Evolutionary conservation across 345 rosid species (phyloP).

Genomic region (Citrus sp.): DNA sequence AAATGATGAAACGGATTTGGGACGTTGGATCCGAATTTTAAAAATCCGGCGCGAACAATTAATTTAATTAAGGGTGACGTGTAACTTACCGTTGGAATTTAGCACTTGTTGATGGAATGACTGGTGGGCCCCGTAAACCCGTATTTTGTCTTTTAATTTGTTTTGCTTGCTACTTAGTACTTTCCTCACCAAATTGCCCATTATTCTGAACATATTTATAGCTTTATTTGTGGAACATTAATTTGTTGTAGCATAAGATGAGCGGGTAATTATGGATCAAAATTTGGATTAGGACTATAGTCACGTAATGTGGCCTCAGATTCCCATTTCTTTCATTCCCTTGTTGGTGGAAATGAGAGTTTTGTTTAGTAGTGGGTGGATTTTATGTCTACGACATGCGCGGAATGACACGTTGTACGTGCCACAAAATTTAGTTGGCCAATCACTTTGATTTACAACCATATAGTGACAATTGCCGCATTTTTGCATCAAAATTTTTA

Average conservation of each 20-base stretch:
- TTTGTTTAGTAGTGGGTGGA: slow-evolving; percentile 13
- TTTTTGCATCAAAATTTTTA: neutral
- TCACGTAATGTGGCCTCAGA: slow-evolving; percentile 13
- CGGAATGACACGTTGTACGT: slow-evolving; percentile 20
- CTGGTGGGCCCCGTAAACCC: slow-evolving; percentile 28
- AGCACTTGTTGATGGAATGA: slow-evolving; percentile 38
- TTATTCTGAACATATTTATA: slow-evolving; percentile 12
- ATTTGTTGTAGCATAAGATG: slow-evolving; percentile 7
- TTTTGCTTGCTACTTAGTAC: slow-evolving; percentile 11
- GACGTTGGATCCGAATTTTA: slow-evolving; percentile 15
- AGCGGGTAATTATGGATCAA: neutral
- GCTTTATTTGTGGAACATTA: slow-evolving; percentile 12
- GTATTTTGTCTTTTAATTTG: slow-evolving; percentile 32
- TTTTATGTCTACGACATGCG: neutral
- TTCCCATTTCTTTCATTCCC: slow-evolving; percentile 21
- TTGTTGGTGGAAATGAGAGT: neutral
- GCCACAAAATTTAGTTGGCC: neutral
- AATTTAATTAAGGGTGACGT: slow-evolving; percentile 27
- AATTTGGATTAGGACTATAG: slow-evolving; percentile 16
- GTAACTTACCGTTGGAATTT: slow-evolving; percentile 28
- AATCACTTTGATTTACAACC: neutral
- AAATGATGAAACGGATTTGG: slow-evolving; percentile 22
- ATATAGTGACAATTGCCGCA: neutral
- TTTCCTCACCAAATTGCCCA: slow-evolving; percentile 8
- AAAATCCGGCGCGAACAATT: slow-evolving; percentile 28